Percentiles rank a stretch among this genome's conserved stretches.
These are phyloP conservation scores for Pelargonium citronellum DNA, from an alignment of 441 rosid species.

Conservation along the genomic window DNA sequence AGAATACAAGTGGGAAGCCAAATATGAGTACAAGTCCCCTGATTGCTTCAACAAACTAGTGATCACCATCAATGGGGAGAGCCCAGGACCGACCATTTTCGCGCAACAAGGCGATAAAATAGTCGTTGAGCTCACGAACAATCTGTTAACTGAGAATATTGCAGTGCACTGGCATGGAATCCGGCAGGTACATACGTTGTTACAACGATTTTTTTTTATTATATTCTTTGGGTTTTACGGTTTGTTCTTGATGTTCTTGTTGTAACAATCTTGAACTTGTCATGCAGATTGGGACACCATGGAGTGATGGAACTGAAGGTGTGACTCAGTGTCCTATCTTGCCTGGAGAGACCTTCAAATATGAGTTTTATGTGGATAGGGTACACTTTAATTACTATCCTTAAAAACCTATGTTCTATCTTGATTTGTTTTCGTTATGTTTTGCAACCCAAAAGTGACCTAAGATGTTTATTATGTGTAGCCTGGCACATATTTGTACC, in stretches of 20 bases:
- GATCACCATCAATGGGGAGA: slow-evolving; percentile 26
- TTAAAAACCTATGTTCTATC: background rate
- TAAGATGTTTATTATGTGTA: background rate
- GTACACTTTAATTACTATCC: background rate
- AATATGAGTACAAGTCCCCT: slow-evolving; percentile 23
- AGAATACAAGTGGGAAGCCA: slow-evolving; percentile 21
- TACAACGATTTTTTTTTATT: background rate
- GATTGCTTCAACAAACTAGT: slow-evolving; percentile 28
- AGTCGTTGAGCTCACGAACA: slow-evolving; percentile 23
- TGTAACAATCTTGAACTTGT: too few species aligned
- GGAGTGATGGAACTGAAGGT: slow-evolving; percentile 31
- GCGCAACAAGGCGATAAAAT: slow-evolving; percentile 23
- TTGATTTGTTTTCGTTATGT: too few species aligned
- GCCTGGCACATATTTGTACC: background rate
- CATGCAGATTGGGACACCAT: slow-evolving; percentile 25
- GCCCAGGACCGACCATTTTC: slow-evolving; percentile 23
- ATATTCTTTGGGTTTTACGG: too few species aligned
- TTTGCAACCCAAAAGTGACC: too few species aligned
- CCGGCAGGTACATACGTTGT: slow-evolving; percentile 20
- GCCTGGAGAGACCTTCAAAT: slow-evolving; percentile 28
- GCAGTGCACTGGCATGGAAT: slow-evolving; percentile 34
- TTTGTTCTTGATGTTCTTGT: too few species aligned
- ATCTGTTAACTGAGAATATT: slow-evolving; percentile 24
- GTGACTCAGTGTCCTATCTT: slow-evolving; percentile 27
- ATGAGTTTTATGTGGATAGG: slow-evolving; percentile 25